Conservation (phyloP, 2,329 filamentous ascomycete species). For the Penicillium sp. region DNA sequence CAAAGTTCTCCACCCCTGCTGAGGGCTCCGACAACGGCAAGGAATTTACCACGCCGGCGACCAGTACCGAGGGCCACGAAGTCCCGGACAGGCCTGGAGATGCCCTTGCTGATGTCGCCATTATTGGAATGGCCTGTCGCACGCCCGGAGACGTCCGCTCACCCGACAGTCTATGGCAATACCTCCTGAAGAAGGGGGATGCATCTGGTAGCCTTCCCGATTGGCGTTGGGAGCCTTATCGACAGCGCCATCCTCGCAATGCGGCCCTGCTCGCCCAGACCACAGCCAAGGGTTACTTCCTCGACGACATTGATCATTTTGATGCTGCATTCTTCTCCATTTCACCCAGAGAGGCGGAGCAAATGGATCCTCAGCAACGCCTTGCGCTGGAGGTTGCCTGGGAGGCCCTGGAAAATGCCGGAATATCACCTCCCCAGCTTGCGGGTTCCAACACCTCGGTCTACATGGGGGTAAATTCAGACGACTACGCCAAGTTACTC, state of each 20-base stretch:
- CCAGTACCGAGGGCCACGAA: no score
- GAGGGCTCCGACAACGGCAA: neutral
- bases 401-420: neutral
- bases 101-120: neutral
- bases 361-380: neutral
- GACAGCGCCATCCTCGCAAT: neutral
- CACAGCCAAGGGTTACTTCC: neutral
- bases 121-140: neutral
- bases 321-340: neutral
- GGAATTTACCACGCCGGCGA: no score
- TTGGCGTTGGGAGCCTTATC: neutral
- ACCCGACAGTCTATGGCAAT: neutral
- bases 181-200: neutral
- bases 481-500: slow-evolving; percentile 32
- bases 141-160: neutral
- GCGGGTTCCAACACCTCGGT: neutral
- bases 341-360: neutral
- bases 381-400: neutral
- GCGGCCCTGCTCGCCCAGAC: neutral
- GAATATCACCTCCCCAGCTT: neutral
- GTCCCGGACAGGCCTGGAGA: no score
- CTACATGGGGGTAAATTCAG: slow-evolving; percentile 9
- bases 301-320: neutral
- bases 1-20: neutral
- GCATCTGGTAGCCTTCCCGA: neutral